Base-by-base conservation (phyloP, 805 yeast species). In the Cyberlindnera meyerae region DNA sequence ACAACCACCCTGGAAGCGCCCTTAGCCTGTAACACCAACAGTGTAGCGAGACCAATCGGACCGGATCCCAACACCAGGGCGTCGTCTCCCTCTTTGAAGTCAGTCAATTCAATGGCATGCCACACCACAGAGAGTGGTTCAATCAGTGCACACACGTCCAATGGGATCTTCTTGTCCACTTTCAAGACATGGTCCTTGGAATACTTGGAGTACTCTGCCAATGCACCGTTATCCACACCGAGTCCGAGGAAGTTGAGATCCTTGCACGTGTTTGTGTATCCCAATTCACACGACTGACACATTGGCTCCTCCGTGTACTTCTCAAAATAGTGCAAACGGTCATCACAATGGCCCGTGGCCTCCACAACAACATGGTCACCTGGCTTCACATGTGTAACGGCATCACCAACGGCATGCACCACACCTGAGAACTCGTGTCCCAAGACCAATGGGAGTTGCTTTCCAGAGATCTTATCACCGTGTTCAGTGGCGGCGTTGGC, bases 401-500 rank as follows among this genome's bases (percentile, higher is more conserved):
- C 60, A 20, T 61, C 60, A 41, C 80, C 80, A 49, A 67, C 58
- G 18, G 63, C 74, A 31, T 72, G 75, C 37, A 74, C 79, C 16
- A 69, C 66, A 51, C 80, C 79, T 24, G 77, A 75, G 59, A 78
- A 76, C 56, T 74, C 80, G 57, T 74, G 80, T 40, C 80, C 80
- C 31, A 78, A 71, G 15, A 74, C 77, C 45, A 74, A 58, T n/a
- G 80, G 80, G 42, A 74, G 60, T 36, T 71, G 73, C 36, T 49
- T 47, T 14, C 58, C 57, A 18, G 49, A 42, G 40, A 54, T 51
- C 27, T 39, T 45, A 26, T 54, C 58, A 28, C 58, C 58, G 2
- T 27, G 24, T 3, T 24, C 24, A 16, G 66, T 64, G 28, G 57
- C 65, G 40, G 67, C 63, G n/a, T 70, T 70, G 57, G 72, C 70